Evolutionary conservation across 2,329 filamentous ascomycete genomes (phyloP).

Genomic region (Didymella pomorum): DNA sequence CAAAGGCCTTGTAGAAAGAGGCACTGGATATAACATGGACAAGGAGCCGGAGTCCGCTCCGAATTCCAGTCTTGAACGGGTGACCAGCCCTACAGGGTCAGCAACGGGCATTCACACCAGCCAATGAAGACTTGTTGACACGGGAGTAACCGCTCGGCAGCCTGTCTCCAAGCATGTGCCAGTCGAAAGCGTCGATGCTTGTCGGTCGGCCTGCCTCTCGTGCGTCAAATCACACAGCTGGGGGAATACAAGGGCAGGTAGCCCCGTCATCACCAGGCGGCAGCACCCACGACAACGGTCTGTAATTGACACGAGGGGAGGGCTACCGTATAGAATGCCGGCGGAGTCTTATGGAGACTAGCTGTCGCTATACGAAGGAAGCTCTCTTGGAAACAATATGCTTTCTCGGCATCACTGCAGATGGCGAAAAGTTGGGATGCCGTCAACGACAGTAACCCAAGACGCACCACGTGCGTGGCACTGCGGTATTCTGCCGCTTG

Average conservation of each 20-base stretch:
- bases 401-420: neutral
- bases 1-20: conserved; percentile 77
- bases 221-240: neutral
- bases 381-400: conserved; percentile 13
- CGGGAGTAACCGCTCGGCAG: conserved; percentile 11
- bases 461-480: conserved; percentile 8
- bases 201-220: conserved; percentile 1
- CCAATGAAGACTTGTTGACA: conserved; percentile 22
- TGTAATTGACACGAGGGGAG: conserved; percentile 12
- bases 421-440: conserved; percentile 1
- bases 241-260: neutral
- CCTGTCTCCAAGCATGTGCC: conserved; percentile 6
- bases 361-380: conserved; percentile 22
- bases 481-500: conserved; percentile 27
- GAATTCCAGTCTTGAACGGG: conserved; percentile 19
- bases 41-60: conserved; percentile 33
- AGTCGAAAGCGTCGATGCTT: neutral
- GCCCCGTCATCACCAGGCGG: neutral
- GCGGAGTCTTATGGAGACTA: conserved; percentile 9
- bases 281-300: neutral
- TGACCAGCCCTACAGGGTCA: conserved; percentile 27
- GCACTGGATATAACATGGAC: conserved; percentile 65
- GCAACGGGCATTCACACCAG: conserved; percentile 35
- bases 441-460: conserved; percentile 1
- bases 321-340: conserved; percentile 17